Base-by-base conservation (phyloP, 2,329 filamentous ascomycete species). In the Fusarium poae region DNA sequence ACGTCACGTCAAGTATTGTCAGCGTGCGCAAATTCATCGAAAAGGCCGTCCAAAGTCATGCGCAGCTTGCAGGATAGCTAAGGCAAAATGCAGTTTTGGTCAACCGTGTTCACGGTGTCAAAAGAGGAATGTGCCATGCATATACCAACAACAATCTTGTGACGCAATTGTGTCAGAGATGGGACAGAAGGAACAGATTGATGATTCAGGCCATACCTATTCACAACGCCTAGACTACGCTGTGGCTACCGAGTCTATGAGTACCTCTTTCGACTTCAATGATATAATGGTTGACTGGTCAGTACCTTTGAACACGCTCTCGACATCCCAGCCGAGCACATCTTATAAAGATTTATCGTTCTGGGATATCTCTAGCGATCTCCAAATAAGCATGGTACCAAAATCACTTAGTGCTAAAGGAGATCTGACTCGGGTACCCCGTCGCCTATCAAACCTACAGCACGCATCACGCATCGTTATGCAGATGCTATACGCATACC, bases 401-500 rank as follows among this genome's bases (percentile, higher is more conserved):
- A 27, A 20, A 40, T 37, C 21, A 1, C 45, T 65, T 18, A 57
- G 23, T 10, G n/a, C 42, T 1, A 58, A 67, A 15, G 52, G 43
- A 0, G 62, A 72, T 21, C 13, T 76, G 0, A 65, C 63, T 2
- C 71, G 45, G 3, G 46, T 76, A 8, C 60, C 58, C 1, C 55
- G 60, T 9, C 55, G 52, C 1, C 53, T 46, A 5, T 52, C 62
- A 9, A 59, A 48, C 2, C 30, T 58, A 2, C 65, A 70, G 15
- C 59, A 68, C 15, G 70, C 72, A 4, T 70, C 74, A 0, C 58
- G 57, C 1, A 55, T 77, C 1, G 72, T 77, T 15, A 52, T 69
- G 12, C 71, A 75, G 13, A 69, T 66, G 2, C 50, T 77, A 2
- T 67, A 74, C 21, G 66, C 75, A 1, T 78, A 75, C 34, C 77